These are phyloP conservation scores for Pyrenophora tritici-repentis DNA, from an alignment of 2,329 filamentous ascomycete genomes.

Conservation along the genomic window DNA sequence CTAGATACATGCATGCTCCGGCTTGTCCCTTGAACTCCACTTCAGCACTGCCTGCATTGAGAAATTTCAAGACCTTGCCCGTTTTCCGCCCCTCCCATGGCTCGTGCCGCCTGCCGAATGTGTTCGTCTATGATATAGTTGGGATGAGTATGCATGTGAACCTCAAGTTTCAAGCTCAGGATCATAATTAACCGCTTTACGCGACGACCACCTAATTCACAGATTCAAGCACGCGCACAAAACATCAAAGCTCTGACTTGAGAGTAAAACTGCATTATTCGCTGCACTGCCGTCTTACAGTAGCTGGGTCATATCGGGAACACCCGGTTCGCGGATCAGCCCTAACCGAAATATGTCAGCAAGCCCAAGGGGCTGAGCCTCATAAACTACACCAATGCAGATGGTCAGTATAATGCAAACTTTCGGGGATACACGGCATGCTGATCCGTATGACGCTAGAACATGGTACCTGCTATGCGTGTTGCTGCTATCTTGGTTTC, in stretches of 20 bases:
- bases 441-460: constrained; percentile 31
- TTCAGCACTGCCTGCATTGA: constrained; percentile 24
- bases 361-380: constrained; percentile 27
- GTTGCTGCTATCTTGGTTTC: constrained; percentile 9
- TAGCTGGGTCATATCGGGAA: constrained; percentile 14
- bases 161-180: constrained; percentile 16
- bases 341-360: constrained; percentile 24
- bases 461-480: constrained; percentile 16
- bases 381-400: constrained; percentile 21
- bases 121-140: constrained; percentile 28
- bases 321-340: constrained; percentile 16
- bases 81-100: constrained; percentile 22
- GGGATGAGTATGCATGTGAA: constrained; percentile 41
- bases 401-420: constrained; percentile 28
- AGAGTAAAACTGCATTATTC: constrained; percentile 3
- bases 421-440: constrained; percentile 31
- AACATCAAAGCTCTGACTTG: constrained; percentile 3
- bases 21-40: constrained; percentile 28
- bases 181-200: constrained; percentile 18
- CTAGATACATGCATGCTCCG: constrained; percentile 33
- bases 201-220: constrained; percentile 9
- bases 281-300: constrained; percentile 7
- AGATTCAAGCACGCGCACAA: neutral
- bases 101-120: constrained; percentile 24
- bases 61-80: constrained; percentile 19